phyloP scores from a whole-genome alignment of 805 yeast species.

The Candida vaughaniae region DNA sequence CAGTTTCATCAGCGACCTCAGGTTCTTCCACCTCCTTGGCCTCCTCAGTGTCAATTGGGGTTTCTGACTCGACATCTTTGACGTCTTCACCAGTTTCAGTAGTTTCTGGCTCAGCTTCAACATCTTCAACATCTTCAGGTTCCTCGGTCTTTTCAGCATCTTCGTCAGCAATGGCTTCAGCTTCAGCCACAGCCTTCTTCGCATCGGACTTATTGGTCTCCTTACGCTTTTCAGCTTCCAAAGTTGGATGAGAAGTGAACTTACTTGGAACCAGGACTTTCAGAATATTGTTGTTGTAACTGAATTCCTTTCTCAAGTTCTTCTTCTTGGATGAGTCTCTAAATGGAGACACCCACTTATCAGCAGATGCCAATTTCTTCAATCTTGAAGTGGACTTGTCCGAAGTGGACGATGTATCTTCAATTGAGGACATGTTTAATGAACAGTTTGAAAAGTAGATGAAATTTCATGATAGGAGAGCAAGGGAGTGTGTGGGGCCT shows the following conservation, averaged over 20 bases:
- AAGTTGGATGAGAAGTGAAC: conserved; percentile 39
- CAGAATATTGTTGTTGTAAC: conserved; percentile 31
- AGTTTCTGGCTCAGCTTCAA: conserved; percentile 12
- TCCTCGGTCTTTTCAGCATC: conserved; percentile 19
- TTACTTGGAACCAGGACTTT: conserved; percentile 39
- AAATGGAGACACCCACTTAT: conserved; percentile 44
- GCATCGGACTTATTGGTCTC: conserved; percentile 14
- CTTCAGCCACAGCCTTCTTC: conserved; percentile 5
- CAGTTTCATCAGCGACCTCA: conserved; percentile 8
- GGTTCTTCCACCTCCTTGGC: conserved; percentile 7
- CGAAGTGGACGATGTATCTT: conserved; percentile 7
- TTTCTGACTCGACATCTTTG: conserved; percentile 10
- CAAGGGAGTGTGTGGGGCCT: not conserved
- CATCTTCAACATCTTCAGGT: conserved; percentile 10
- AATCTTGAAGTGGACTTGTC: conserved; percentile 16
- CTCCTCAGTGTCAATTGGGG: conserved; percentile 10
- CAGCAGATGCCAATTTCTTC: conserved; percentile 30
- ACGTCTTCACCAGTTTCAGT: conserved; percentile 11
- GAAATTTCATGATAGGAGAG: conserved; percentile 9
- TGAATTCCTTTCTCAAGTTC: conserved; percentile 35
- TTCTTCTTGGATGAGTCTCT: conserved; percentile 25
- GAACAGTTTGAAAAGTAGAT: not conserved
- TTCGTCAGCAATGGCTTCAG: conserved; percentile 10
- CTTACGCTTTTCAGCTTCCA: conserved; percentile 35
- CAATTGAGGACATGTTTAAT: conserved; percentile 10